Evolutionary conservation across 2,329 filamentous ascomycete genomes (phyloP).

Genomic region (Beauveria scarabaeidicola): DNA sequence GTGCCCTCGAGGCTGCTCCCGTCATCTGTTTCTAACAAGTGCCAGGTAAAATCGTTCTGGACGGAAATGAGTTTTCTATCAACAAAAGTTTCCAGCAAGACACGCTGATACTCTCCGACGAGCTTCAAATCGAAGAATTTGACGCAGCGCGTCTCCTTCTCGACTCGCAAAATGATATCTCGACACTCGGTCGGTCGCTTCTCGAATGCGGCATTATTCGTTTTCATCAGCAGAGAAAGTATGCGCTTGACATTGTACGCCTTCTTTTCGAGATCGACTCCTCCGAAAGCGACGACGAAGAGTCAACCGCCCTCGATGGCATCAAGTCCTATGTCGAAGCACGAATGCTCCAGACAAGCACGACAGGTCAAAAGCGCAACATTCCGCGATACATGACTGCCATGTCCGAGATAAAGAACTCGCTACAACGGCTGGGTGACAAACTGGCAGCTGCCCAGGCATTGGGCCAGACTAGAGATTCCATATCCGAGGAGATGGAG

Average conservation of each 20-base stretch:
- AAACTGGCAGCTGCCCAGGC: slow-evolving; percentile 67
- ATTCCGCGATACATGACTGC: slow-evolving; percentile 65
- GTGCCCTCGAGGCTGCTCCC: background rate
- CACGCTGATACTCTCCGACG: slow-evolving; percentile 73
- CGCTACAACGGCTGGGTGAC: slow-evolving; percentile 68
- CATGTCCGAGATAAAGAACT: slow-evolving; percentile 68
- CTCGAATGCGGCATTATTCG: slow-evolving; percentile 74
- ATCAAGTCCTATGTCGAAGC: slow-evolving; percentile 28
- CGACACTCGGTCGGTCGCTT: slow-evolving; percentile 61
- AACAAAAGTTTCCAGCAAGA: slow-evolving; percentile 84
- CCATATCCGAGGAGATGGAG: slow-evolving; percentile 57
- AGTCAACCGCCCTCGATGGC: slow-evolving; percentile 25
- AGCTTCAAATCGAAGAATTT: slow-evolving; percentile 82
- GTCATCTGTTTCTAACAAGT: slow-evolving; percentile 12
- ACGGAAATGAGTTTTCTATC: slow-evolving; percentile 66
- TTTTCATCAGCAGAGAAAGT: slow-evolving; percentile 80
- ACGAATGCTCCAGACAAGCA: slow-evolving; percentile 23
- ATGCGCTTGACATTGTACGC: slow-evolving; percentile 74
- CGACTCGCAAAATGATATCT: slow-evolving; percentile 60
- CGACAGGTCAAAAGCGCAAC: slow-evolving; percentile 48
- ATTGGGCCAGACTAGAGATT: slow-evolving; percentile 54
- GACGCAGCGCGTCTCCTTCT: slow-evolving; percentile 71
- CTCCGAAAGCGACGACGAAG: slow-evolving; percentile 49
- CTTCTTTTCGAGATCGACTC: slow-evolving; percentile 63
- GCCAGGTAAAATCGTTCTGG: slow-evolving; percentile 68